Conservation (phyloP, 352 stramenopile species). For the Pythium diclinum region DNA sequence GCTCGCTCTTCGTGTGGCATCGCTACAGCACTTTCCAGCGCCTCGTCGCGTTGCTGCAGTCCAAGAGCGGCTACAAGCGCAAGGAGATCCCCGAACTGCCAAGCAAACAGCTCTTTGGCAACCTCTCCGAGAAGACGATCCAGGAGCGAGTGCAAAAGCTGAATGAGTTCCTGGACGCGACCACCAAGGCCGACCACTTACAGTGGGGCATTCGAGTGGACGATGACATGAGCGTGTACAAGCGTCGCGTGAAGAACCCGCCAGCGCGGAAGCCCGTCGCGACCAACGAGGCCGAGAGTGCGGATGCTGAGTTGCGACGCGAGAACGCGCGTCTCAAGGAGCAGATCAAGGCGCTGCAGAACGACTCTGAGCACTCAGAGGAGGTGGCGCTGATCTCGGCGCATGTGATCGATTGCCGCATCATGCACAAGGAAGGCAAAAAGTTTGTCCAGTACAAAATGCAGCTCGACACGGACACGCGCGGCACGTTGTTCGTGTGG, state of each 20-base stretch:
- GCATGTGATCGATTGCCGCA: constrained; percentile 35
- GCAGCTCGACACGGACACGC: constrained; percentile 41
- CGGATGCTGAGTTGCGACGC: no score
- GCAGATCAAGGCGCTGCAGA: no score
- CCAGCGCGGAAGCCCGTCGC: no score
- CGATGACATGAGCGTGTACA: no score
- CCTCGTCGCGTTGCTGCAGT: constrained; percentile 35
- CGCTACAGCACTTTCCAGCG: constrained; percentile 49
- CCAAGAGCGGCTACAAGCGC: constrained; percentile 36
- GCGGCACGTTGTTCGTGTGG: constrained; percentile 42
- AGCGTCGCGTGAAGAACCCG: no score
- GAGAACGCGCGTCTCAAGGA: no score
- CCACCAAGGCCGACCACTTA: no score
- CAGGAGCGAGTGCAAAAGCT: constrained; percentile 40
- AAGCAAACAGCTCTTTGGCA: constrained; percentile 43
- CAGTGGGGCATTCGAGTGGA: no score
- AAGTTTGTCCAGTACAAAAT: constrained; percentile 55
- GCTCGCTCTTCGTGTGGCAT: constrained; percentile 45
- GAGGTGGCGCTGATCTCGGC: constrained; percentile 34
- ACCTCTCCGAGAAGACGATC: constrained; percentile 39
- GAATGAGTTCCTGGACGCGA: no score
- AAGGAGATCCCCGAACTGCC: constrained; percentile 43
- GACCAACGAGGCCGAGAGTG: no score
- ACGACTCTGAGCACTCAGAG: neutral
- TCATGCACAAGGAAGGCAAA: constrained; percentile 30